Conservation (phyloP, 306 rosid species). For the Inga oerstediana region DNA sequence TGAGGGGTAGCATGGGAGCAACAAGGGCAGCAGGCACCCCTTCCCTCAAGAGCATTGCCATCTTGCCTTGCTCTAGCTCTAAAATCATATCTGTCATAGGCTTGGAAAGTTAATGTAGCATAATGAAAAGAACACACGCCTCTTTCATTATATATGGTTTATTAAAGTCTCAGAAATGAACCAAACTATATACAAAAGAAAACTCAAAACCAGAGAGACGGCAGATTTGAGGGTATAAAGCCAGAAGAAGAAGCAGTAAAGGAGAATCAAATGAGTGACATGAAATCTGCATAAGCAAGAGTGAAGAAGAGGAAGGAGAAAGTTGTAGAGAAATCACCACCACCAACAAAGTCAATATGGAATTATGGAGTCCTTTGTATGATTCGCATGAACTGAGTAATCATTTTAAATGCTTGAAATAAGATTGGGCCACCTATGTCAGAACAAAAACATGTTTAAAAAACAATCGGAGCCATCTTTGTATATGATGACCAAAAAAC, state of each 20-base stretch:
- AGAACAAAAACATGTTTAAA: neutral
- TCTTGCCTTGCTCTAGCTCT: too few species aligned
- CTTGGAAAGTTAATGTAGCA: too few species aligned
- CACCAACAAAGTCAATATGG: neutral
- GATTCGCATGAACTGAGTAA: conserved; percentile 29
- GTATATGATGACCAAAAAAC: neutral
- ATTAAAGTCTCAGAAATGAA: neutral
- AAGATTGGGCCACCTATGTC: conserved; percentile 54
- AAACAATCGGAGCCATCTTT: neutral
- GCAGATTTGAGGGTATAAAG: neutral
- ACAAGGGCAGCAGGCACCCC: too few species aligned
- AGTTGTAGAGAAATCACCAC: neutral
- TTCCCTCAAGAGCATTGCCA: too few species aligned
- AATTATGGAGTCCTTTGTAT: neutral
- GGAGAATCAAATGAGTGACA: neutral
- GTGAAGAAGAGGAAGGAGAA: neutral
- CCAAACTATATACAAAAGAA: neutral
- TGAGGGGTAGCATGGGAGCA: too few species aligned
- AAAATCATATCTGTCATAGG: too few species aligned
- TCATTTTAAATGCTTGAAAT: conserved; percentile 48
- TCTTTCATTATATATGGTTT: neutral
- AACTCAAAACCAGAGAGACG: neutral
- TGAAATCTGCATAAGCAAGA: neutral
- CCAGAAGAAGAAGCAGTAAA: neutral
- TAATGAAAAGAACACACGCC: neutral